Evolutionary conservation across 2,329 filamentous ascomycete genomes (phyloP).

Genomic region (Aspergillus luchuensis): DNA sequence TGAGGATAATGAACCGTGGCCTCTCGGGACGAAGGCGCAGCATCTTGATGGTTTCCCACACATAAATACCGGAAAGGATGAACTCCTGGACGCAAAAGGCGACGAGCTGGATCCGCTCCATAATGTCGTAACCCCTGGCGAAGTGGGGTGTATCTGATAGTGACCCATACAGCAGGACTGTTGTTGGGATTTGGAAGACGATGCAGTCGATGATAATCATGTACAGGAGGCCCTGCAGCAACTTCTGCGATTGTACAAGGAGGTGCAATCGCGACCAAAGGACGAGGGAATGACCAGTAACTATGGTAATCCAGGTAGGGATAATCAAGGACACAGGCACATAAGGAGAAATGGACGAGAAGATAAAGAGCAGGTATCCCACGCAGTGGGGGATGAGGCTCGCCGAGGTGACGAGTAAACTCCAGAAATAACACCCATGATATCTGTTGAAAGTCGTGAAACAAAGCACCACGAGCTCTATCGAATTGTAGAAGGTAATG

Average conservation of each 20-base stretch:
- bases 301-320: constrained; percentile 44
- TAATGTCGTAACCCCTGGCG: constrained; percentile 34
- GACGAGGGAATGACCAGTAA: constrained; percentile 48
- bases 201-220: constrained; percentile 47
- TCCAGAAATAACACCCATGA: constrained; percentile 50
- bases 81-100: constrained; percentile 57
- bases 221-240: constrained; percentile 37
- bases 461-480: constrained; percentile 48
- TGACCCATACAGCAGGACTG: constrained; percentile 41
- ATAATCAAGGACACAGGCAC: constrained; percentile 39
- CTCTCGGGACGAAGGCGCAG: constrained; percentile 33
- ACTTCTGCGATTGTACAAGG: constrained; percentile 34
- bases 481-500: constrained; percentile 47
- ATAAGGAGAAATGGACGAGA: constrained; percentile 28
- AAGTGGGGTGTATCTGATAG: constrained; percentile 11
- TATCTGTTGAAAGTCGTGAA: constrained; percentile 47
- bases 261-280: constrained; percentile 50
- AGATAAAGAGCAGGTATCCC: constrained; percentile 47
- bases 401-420: constrained; percentile 38
- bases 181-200: constrained; percentile 42
- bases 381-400: constrained; percentile 44
- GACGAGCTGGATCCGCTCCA: constrained; percentile 55
- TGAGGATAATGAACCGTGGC: constrained; percentile 22
- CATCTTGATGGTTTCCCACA: constrained; percentile 52
- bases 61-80: constrained; percentile 53